These are phyloP conservation scores for Echinochloa phyllopogon DNA, from an alignment of 176 grass and related monocot species.

Conservation along the genomic window DNA sequence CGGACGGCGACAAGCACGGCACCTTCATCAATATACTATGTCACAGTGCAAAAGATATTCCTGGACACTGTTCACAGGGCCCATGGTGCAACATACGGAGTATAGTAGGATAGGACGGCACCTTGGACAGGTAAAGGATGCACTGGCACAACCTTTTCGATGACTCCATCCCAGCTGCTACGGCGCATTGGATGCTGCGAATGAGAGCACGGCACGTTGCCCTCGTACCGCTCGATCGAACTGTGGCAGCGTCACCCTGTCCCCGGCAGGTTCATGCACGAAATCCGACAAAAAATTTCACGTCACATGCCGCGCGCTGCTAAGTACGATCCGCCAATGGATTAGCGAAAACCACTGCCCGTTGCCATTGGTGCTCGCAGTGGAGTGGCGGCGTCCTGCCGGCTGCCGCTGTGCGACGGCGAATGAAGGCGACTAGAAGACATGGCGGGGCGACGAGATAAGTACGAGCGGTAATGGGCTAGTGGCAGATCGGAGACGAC, in stretches of 20 bases:
- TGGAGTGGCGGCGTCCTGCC: background rate
- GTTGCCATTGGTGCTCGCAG: background rate
- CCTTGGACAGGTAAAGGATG: background rate
- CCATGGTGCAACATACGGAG: background rate
- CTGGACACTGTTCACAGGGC: background rate
- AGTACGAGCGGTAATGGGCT: no score
- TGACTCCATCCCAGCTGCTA: background rate
- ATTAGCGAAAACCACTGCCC: background rate
- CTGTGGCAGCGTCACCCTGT: conserved; percentile 23
- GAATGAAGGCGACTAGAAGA: background rate
- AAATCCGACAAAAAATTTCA: background rate
- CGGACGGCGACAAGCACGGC: no score
- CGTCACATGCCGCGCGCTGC: conserved; percentile 12
- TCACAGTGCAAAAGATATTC: background rate
- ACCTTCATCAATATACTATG: no score
- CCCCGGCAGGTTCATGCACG: conserved; percentile 28
- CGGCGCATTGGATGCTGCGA: background rate
- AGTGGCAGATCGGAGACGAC: no score
- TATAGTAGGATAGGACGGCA: background rate
- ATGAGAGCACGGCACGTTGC: background rate
- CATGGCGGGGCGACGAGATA: background rate
- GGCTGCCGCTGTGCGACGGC: background rate
- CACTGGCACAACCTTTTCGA: background rate
- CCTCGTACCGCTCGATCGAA: background rate
- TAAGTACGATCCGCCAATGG: background rate